Conservation (phyloP, 208 protist species). For the Leptomonas pyrrhocoris region DNA sequence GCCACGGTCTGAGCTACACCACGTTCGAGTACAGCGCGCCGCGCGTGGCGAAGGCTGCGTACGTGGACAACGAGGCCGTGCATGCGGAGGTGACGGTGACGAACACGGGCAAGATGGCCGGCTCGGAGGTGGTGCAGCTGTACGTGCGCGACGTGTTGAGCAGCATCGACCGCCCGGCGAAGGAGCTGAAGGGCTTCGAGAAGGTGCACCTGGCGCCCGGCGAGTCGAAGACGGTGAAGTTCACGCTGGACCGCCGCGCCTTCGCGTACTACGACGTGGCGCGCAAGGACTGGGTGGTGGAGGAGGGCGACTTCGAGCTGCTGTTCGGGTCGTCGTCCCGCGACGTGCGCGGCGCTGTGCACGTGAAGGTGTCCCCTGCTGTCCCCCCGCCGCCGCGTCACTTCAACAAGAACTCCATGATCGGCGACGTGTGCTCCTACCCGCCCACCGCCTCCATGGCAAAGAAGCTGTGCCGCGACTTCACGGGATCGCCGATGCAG, state of each 20-base stretch:
- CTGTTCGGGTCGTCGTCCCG: slow-evolving; percentile 10
- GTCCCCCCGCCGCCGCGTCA: neutral
- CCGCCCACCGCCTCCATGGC: neutral
- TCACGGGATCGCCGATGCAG: no score
- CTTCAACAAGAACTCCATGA: slow-evolving; percentile 1
- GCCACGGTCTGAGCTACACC: slow-evolving; percentile 17
- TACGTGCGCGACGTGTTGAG: slow-evolving; percentile 15
- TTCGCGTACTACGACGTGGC: slow-evolving; percentile 14
- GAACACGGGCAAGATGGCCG: slow-evolving; percentile 5
- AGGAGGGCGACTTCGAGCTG: slow-evolving; percentile 12
- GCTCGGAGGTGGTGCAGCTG: slow-evolving; percentile 12
- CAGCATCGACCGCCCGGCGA: slow-evolving; percentile 8
- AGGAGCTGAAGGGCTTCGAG: slow-evolving; percentile 14
- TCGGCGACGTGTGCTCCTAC: neutral
- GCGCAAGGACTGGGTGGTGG: slow-evolving; percentile 13
- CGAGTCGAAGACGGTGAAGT: slow-evolving; percentile 4
- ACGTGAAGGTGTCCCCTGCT: slow-evolving; percentile 1
- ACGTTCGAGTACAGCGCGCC: slow-evolving; percentile 13
- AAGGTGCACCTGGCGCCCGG: slow-evolving; percentile 11
- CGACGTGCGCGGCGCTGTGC: slow-evolving; percentile 5
- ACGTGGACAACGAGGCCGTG: slow-evolving; percentile 10
- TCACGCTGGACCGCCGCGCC: slow-evolving; percentile 15
- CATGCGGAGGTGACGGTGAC: slow-evolving; percentile 10
- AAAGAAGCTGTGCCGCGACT: no score
- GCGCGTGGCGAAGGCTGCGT: slow-evolving; percentile 8